phyloP scores from a whole-genome alignment of 2,329 filamentous ascomycete genomes.

The Metarhizium guizhouense region DNA sequence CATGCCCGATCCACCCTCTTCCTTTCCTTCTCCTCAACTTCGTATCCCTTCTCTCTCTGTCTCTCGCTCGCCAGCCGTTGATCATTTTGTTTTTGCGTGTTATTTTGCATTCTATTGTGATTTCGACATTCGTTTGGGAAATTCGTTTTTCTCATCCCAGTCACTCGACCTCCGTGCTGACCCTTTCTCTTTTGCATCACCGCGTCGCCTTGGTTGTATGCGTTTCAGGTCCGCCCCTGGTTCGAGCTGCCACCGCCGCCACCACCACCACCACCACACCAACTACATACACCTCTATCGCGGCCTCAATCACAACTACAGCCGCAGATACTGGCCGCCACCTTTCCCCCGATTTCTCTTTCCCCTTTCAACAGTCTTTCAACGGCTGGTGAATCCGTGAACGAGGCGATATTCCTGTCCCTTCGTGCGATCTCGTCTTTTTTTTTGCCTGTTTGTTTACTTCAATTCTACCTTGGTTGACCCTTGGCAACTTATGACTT shows the following conservation, averaged over 20 bases:
- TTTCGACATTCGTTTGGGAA: background rate
- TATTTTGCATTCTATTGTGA: background rate
- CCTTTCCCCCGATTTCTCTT: background rate
- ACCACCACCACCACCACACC: background rate
- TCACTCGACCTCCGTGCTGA: background rate
- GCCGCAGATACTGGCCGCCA: background rate
- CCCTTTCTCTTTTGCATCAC: background rate
- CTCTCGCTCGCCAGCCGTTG: conserved; percentile 1
- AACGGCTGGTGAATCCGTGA: background rate
- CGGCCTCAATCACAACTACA: background rate
- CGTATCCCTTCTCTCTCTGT: background rate
- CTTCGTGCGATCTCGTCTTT: conserved; percentile 2
- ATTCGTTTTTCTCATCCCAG: background rate
- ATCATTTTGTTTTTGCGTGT: conserved; percentile 1
- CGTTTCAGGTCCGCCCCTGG: conserved; percentile 5
- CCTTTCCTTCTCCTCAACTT: background rate
- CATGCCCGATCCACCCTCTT: background rate
- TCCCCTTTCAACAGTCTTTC: background rate
- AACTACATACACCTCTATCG: background rate
- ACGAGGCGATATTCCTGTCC: background rate
- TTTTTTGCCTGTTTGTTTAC: conserved; percentile 9
- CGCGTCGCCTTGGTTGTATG: background rate
- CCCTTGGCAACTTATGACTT: conserved; percentile 35
- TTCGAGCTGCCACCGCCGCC: background rate
- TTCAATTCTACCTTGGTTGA: conserved; percentile 39